These are phyloP conservation scores for Sporodiniella umbellata DNA, from an alignment of 371 early-diverging fungal species.

Conservation along the genomic window DNA sequence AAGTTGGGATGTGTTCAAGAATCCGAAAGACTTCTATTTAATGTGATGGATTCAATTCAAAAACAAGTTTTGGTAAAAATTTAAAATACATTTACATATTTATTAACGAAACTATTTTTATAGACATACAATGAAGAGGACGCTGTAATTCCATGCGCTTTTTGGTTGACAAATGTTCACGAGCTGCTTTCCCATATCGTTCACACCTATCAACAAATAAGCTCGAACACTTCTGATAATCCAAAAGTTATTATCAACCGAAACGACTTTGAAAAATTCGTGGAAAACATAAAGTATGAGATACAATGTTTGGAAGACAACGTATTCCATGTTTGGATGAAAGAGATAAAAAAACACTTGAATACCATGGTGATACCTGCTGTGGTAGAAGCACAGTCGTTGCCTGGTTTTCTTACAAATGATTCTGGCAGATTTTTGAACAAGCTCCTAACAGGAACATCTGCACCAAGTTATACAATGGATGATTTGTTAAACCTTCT, in stretches of 20 bases:
- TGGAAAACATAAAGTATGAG: constrained; percentile 62
- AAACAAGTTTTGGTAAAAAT: constrained; percentile 60
- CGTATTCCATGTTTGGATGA: constrained; percentile 83
- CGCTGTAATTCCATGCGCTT: constrained; percentile 63
- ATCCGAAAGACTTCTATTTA: constrained; percentile 78
- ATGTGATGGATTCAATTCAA: constrained; percentile 82
- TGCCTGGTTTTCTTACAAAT: constrained; percentile 88
- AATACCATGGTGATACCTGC: constrained; percentile 91
- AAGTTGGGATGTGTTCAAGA: constrained; percentile 75
- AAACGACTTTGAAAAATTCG: constrained; percentile 50
- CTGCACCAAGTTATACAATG: constrained; percentile 78
- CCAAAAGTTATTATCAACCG: constrained; percentile 24
- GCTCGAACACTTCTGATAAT: constrained; percentile 28
- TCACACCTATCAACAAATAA: constrained; percentile 34
- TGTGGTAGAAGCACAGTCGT: constrained; percentile 89
- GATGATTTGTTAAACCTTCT: constrained; percentile 90
- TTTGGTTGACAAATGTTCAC: constrained; percentile 95
- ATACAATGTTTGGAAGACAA: constrained; percentile 68
- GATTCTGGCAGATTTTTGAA: constrained; percentile 85
- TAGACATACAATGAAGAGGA: constrained; percentile 52
- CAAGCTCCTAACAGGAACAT: constrained; percentile 69
- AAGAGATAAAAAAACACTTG: constrained; percentile 89
- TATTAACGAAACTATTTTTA: too few species aligned
- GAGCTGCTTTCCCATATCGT: constrained; percentile 75
- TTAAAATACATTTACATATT: too few species aligned